Evolutionary conservation across 306 rosid species (phyloP).

Genomic region (Sphenostylis stenocarpa): DNA sequence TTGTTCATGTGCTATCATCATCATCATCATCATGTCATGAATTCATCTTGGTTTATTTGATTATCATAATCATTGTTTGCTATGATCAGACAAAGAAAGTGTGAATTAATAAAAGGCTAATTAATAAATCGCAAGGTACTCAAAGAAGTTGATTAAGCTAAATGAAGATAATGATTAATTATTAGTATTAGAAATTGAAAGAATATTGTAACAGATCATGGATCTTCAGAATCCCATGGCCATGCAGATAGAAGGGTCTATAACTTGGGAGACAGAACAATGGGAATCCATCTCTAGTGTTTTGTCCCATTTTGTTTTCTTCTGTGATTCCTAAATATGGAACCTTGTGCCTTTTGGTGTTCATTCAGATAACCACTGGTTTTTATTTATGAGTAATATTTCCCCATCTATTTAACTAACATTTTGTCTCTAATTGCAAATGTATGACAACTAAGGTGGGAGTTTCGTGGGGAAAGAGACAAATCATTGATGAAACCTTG

Average conservation of each 20-base stretch:
- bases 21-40: conserved; percentile 2
- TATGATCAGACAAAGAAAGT: not conserved
- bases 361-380: conserved; percentile 27
- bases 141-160: conserved; percentile 13
- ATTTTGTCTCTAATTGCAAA: conserved; percentile 32
- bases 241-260: conserved; percentile 39
- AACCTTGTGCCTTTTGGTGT: conserved; percentile 33
- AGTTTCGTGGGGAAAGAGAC: conserved; percentile 32
- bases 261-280: conserved; percentile 36
- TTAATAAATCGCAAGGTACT: not conserved
- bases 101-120: not conserved
- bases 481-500: conserved; percentile 26
- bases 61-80: conserved; percentile 12
- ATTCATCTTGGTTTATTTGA: conserved; percentile 26
- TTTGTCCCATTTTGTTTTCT: conserved; percentile 36
- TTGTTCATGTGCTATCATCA: conserved; percentile 7
- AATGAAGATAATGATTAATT: conserved; percentile 4
- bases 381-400: conserved; percentile 26
- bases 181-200: not conserved
- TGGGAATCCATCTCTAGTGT: conserved; percentile 34
- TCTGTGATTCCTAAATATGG: conserved; percentile 17
- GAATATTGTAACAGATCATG: not conserved
- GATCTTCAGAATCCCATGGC: not conserved
- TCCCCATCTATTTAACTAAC: conserved; percentile 22
- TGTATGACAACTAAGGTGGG: conserved; percentile 18